A percentile compares a stretch with the other conserved stretches of the same genome.
These are phyloP conservation scores for Ophiostoma sp. DNA, from an alignment of 2,329 filamentous ascomycete species.

Conservation along the genomic window DNA sequence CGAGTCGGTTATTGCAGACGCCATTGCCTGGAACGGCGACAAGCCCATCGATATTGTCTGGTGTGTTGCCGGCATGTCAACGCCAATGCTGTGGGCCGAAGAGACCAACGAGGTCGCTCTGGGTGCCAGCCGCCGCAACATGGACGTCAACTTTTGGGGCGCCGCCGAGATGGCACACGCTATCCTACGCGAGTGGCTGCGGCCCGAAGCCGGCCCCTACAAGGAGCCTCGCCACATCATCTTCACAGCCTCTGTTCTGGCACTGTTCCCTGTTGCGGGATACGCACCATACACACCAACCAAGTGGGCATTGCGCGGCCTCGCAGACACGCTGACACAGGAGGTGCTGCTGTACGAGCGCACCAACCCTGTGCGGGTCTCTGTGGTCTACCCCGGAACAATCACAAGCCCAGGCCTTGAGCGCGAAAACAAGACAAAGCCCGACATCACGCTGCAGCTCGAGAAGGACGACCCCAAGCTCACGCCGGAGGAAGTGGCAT, in stretches of 20 bases:
- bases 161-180: slow-evolving; percentile 81
- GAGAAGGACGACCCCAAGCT: slow-evolving; percentile 80
- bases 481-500: slow-evolving; percentile 71
- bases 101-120: slow-evolving; percentile 54
- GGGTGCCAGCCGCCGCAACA: slow-evolving; percentile 64
- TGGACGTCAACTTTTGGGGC: slow-evolving; percentile 91
- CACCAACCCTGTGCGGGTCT: slow-evolving; percentile 58
- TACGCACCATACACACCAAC: slow-evolving; percentile 79
- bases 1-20: slow-evolving; percentile 62
- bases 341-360: slow-evolving; percentile 84
- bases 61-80: slow-evolving; percentile 74
- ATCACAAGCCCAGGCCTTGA: slow-evolving; percentile 73
- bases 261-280: slow-evolving; percentile 71
- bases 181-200: slow-evolving; percentile 69
- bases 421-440: slow-evolving; percentile 73
- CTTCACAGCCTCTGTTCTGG: slow-evolving; percentile 74
- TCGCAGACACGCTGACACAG: slow-evolving; percentile 77
- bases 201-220: slow-evolving; percentile 42
- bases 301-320: slow-evolving; percentile 76
- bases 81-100: slow-evolving; percentile 73
- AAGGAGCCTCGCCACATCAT: slow-evolving; percentile 68
- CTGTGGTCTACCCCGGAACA: slow-evolving; percentile 77
- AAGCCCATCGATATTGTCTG: slow-evolving; percentile 77
- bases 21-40: slow-evolving; percentile 71
- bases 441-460: slow-evolving; percentile 68